phyloP scores from a whole-genome alignment of 345 rosid species.

The Eucalyptus curtisii region DNA sequence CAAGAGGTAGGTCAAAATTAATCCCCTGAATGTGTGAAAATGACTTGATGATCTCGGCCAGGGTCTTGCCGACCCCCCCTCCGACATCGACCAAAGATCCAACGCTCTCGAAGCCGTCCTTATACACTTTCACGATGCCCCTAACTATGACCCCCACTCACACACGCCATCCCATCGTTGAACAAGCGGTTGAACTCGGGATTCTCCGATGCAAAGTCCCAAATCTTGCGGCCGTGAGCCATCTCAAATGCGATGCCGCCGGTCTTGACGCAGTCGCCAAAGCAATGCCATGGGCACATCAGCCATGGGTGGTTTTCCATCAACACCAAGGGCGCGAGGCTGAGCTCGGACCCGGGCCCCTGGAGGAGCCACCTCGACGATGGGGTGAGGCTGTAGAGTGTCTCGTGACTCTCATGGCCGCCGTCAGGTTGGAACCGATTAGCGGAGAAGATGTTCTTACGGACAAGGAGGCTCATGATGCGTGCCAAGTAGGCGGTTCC shows the following conservation, averaged over 20 bases:
- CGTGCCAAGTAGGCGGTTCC: conserved; percentile 2
- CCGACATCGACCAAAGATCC: conserved; percentile 5
- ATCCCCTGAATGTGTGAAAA: neutral
- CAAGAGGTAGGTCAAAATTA: conserved; percentile 14
- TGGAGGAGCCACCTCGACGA: conserved; percentile 18
- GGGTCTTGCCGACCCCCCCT: neutral
- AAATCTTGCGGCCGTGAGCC: neutral
- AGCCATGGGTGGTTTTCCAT: conserved; percentile 2
- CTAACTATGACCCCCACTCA: neutral
- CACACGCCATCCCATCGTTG: conserved; percentile 1
- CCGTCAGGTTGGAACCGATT: neutral
- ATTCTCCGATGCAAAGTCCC: neutral
- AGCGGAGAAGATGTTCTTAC: neutral
- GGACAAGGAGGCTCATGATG: conserved; percentile 14
- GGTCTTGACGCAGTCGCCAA: neutral
- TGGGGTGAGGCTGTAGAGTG: conserved; percentile 7
- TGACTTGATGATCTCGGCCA: neutral
- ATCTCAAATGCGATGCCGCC: neutral
- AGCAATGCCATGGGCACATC: conserved; percentile 4
- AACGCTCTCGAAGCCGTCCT: neutral
- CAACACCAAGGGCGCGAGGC: conserved; percentile 9
- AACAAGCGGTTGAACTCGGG: neutral
- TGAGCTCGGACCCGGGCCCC: neutral
- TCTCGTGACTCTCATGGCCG: neutral
- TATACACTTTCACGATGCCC: neutral